Base-by-base conservation (phyloP, 1,284 basidiomycete genomes). In the Ustilago cynodontis region DNA sequence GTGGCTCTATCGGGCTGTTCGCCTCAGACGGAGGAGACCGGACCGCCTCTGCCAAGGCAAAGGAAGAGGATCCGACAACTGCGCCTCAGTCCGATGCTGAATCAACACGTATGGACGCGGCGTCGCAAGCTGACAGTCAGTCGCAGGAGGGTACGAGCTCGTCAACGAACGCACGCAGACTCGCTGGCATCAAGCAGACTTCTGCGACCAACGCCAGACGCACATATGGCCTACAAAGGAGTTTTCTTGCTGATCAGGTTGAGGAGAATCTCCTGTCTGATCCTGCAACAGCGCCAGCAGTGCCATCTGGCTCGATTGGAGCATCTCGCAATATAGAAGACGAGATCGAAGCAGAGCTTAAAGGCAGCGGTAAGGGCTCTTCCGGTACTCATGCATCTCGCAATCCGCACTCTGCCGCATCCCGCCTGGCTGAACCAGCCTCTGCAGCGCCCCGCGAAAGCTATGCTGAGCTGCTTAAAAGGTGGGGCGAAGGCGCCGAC, bases 401-500 rank as follows among this genome's bases (percentile, higher is more conserved):
- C 2, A 18, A 49, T 1, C 35, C 33, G 0, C 7, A 20, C 9
- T 35, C 51, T 0, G 14, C 35, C 11, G 14, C 63, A 7, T n/a
- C 37, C 20, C 59, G 47, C 10, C 13, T 45, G 26, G 45, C 43
- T 13, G 56, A 59, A 7, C 9, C 60, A 22, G 24, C 55, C 2
- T 9, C 53, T 11, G 9, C 59, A 20, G 54, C 68, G 18, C 61
- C 61, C 1, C 61, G 75, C 53, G 76, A 78, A 39, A 78, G 76
- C 61, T 78, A 78, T 41, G 76, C 71, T 16, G 76, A 78, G n/a
- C 65, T 78, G 18, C 67, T 73, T 43, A 67, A 56, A 60, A 78
- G 65, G 61, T 78, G 76, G 76, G 76, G 76, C 41, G 71, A 74
- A 9, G 68, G 67, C 4, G 76, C 67, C 6, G 76, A 78, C 33